phyloP scores from a whole-genome alignment of 176 grass and related monocot species.

The Alopecurus myosuroides region DNA sequence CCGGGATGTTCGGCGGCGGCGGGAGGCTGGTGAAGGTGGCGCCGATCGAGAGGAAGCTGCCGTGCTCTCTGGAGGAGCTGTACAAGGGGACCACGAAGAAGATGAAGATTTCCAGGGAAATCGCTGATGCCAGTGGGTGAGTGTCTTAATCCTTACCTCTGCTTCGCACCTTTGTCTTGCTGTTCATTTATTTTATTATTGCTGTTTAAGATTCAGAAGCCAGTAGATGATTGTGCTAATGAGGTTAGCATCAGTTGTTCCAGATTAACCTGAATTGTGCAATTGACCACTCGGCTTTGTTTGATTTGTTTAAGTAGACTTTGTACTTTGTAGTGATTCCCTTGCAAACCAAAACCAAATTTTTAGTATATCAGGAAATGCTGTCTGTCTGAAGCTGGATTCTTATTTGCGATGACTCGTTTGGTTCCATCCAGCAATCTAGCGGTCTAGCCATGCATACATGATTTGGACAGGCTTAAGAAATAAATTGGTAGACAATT shows the following conservation, averaged over 20 bases:
- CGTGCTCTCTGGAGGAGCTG: constrained; percentile 82
- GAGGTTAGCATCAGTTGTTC: neutral
- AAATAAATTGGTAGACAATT: too few species aligned
- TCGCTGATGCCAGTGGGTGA: constrained; percentile 75
- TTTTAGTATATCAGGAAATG: too few species aligned
- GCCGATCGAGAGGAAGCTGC: constrained; percentile 72
- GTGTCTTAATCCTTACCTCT: neutral
- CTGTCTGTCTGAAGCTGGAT: too few species aligned
- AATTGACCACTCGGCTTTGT: neutral
- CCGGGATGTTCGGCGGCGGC: constrained; percentile 39
- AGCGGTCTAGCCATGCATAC: neutral
- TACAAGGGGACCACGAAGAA: constrained; percentile 94
- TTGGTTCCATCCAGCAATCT: too few species aligned
- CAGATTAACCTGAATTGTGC: neutral
- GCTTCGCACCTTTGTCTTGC: neutral
- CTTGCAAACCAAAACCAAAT: neutral
- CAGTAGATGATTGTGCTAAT: neutral
- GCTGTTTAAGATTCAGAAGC: neutral
- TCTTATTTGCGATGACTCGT: too few species aligned
- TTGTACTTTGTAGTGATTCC: neutral
- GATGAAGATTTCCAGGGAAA: constrained; percentile 94
- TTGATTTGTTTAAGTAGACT: neutral
- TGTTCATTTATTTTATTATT: neutral
- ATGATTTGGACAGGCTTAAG: too few species aligned
- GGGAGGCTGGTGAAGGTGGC: constrained; percentile 48